phyloP scores from a whole-genome alignment of 73 alveolate species.

The Stentor roeselii region DNA sequence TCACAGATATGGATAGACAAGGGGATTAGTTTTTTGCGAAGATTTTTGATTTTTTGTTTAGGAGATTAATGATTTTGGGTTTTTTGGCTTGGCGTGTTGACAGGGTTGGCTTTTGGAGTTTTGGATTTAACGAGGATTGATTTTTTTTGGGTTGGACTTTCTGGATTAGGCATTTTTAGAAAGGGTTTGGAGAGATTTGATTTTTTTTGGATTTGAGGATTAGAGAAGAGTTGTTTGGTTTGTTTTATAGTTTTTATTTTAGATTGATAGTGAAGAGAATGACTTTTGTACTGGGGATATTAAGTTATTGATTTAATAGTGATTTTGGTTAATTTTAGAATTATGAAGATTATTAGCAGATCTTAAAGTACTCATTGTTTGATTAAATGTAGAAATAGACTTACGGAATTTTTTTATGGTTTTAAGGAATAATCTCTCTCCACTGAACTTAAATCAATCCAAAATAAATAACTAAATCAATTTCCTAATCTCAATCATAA shows the following conservation, averaged over 20 bases:
- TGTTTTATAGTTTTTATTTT: not conserved
- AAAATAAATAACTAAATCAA: not conserved
- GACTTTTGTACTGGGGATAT: not conserved
- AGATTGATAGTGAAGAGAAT: not conserved
- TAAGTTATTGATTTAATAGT: not conserved
- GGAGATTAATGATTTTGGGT: not conserved
- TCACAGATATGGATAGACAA: not conserved
- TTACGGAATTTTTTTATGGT: not conserved
- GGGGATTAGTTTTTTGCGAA: not conserved
- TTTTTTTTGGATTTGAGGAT: not conserved
- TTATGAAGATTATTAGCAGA: too few relatives aligned
- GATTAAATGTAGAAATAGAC: too few relatives aligned
- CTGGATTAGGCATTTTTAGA: not conserved
- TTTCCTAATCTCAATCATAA: not conserved
- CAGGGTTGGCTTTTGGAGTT: not conserved
- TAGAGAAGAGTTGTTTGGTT: not conserved
- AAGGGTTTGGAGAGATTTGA: too few relatives aligned
- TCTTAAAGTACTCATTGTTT: too few relatives aligned
- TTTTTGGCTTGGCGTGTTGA: not conserved
- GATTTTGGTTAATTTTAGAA: not conserved
- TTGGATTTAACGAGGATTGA: not conserved
- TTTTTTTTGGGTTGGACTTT: not conserved
- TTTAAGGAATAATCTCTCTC: not conserved
- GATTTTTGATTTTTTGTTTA: not conserved
- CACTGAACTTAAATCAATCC: too few relatives aligned